Base-by-base conservation (phyloP, 148 eudicot species). In the Dysphania ambrosioides region DNA sequence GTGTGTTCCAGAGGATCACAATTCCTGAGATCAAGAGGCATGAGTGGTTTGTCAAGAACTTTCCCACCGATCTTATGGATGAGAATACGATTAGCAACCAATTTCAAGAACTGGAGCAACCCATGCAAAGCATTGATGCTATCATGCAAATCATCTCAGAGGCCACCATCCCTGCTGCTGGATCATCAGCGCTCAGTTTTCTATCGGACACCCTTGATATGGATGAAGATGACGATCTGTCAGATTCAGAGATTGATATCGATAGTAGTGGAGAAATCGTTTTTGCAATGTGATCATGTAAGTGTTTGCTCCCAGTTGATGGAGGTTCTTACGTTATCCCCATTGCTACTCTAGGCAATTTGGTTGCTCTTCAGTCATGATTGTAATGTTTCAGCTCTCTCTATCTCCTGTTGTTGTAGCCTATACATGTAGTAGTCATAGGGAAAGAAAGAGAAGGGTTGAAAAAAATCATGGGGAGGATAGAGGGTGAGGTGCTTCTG, bases 231-330 rank as follows among this genome's bases (percentile, higher is more conserved):
- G 97, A 94, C 18, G 96, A 90, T 83, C 73, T 90, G 59, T 75
- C 87, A 11, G 97, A 95, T 78, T 92, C 97, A 7, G 98, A 94
- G 75, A 77, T 95, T 23, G 98, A 95, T 72, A 75, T 89, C 18
- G 97, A 95, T 76, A 92, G 98, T 82, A 95, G 97, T 60, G 98
- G 98, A 38, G 98, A 95, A 84, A 83, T 92, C 27, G 87, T 95
- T 63, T 95, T 84, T 75, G 98, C 98, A 35, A 85, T 95, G 82
- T 92, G 89, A 88, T 75, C 21, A 29, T 66, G 34, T 7, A 16
- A 19, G 18, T 5, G 12, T 30, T 12, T 26, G n/a, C 32, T 24
- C 29, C 26, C 49, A 11, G 21, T 68, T 57, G 8, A 26, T 35
- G 64, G 63, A 26, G 60, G n/a, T 31, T 44, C 11, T 15, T 7